Evolutionary conservation across 441 rosid genomes (phyloP).

Genomic region (Bocquillonia castaneifolia): DNA sequence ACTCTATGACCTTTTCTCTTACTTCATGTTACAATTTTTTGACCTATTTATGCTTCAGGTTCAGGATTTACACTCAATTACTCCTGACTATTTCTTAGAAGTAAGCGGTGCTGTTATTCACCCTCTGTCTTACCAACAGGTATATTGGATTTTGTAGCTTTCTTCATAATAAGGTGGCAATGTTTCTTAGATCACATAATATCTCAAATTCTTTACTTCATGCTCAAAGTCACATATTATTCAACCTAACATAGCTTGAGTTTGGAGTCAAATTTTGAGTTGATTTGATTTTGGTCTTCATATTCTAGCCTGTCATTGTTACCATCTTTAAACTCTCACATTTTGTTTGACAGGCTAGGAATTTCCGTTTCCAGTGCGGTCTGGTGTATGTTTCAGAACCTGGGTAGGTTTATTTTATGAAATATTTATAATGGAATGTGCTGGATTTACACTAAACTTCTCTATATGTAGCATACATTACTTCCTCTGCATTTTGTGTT

Average conservation of each 20-base stretch:
- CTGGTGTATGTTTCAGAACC: conserved; percentile 92
- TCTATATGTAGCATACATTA: background rate
- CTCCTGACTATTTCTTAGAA: conserved; percentile 91
- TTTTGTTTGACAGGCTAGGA: conserved; percentile 73
- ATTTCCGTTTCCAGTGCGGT: conserved; percentile 90
- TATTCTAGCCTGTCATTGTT: background rate
- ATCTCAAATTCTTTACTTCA: background rate
- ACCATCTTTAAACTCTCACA: conserved; percentile 5
- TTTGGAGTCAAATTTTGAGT: background rate
- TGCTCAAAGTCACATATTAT: too few species aligned
- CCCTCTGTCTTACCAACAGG: conserved; percentile 98
- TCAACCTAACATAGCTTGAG: background rate
- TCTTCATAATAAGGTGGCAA: background rate
- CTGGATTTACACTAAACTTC: background rate
- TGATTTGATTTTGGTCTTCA: background rate
- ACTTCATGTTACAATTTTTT: background rate
- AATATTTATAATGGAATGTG: conserved; percentile 1
- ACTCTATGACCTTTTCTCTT: conserved; percentile 2
- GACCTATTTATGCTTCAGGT: conserved; percentile 46
- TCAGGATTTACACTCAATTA: conserved; percentile 88
- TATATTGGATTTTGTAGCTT: conserved; percentile 26
- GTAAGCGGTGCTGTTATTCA: conserved; percentile 95
- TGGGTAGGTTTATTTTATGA: conserved; percentile 45
- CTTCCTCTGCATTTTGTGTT: background rate
- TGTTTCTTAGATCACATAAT: background rate